A percentile compares a stretch with the other conserved stretches of the same genome.
phyloP scores from a whole-genome alignment of 179 eudicot genomes.

The Vitellaria paradoxa region DNA sequence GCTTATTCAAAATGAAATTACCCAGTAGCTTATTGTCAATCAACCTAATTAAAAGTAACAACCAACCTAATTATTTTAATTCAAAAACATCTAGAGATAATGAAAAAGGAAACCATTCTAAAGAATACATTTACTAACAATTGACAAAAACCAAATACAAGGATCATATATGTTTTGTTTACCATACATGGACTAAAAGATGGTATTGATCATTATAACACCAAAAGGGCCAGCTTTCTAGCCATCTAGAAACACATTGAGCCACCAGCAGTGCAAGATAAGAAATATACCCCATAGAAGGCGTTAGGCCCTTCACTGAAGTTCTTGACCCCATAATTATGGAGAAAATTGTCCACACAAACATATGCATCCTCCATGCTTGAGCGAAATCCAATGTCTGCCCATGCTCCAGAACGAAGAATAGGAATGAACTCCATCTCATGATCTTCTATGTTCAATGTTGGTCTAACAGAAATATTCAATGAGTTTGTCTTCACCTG shows the following conservation, averaged over 20 bases:
- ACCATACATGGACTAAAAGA: neutral
- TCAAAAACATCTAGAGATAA: neutral
- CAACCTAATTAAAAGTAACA: neutral
- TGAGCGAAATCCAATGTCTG: slow-evolving; percentile 80
- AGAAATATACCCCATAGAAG: slow-evolving; percentile 72
- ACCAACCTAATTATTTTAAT: neutral
- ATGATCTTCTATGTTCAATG: slow-evolving; percentile 26
- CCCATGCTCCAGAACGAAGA: slow-evolving; percentile 94
- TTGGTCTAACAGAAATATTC: slow-evolving; percentile 45
- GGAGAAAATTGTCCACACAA: slow-evolving; percentile 63
- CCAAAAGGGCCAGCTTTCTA: neutral
- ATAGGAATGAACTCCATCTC: slow-evolving; percentile 50
- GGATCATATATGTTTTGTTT: neutral
- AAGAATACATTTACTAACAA: neutral
- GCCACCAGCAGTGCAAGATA: neutral
- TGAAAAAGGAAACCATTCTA: neutral
- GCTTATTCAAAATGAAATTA: neutral
- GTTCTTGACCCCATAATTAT: slow-evolving; percentile 47
- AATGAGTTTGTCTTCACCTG: slow-evolving; percentile 49
- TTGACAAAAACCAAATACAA: neutral
- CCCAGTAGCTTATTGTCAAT: neutral
- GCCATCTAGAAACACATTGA: neutral
- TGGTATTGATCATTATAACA: neutral
- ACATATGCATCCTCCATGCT: slow-evolving; percentile 88
- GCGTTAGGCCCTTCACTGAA: slow-evolving; percentile 57